phyloP scores from a whole-genome alignment of 352 stramenopile species.

The Phytophthora europaea region DNA sequence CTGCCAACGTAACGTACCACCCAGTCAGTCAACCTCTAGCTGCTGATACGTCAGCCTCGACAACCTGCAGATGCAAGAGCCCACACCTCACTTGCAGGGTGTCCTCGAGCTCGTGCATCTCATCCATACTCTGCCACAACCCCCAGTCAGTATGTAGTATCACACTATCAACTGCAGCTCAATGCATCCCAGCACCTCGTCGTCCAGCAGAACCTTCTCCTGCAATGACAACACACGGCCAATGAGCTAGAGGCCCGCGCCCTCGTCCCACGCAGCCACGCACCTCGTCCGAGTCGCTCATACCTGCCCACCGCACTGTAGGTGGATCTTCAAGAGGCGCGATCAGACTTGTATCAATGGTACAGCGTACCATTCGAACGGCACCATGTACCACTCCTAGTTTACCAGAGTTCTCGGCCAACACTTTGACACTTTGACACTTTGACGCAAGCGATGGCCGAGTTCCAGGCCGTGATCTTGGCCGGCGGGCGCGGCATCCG shows the following conservation, averaged over 20 bases:
- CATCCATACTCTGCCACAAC: conserved; percentile 84
- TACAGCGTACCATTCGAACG: background rate
- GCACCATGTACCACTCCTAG: background rate
- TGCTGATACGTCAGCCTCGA: background rate
- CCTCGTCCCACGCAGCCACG: conserved; percentile 1
- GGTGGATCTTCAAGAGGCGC: conserved; percentile 29
- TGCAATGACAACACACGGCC: conserved; percentile 16
- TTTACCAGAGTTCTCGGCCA: background rate
- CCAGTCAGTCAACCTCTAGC: background rate
- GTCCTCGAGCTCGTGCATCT: conserved; percentile 73
- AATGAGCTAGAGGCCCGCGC: background rate
- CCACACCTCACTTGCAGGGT: conserved; percentile 60
- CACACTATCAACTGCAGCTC: conserved; percentile 9
- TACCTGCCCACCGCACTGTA: conserved; percentile 9
- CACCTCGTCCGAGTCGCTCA: conserved; percentile 72
- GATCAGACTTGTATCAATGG: background rate
- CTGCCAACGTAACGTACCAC: conserved; percentile 27
- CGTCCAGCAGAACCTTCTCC: conserved; percentile 55
- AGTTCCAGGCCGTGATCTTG: conserved; percentile 89
- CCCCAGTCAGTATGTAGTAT: conserved; percentile 22
- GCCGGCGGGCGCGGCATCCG: conserved; percentile 83
- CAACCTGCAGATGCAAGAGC: background rate
- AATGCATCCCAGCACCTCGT: conserved; percentile 44
- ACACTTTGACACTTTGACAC: no score
- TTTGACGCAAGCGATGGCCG: conserved; percentile 52